Evolutionary conservation across 108 stramenopile genomes (phyloP).

Genomic region (Skeletonema costatum): DNA sequence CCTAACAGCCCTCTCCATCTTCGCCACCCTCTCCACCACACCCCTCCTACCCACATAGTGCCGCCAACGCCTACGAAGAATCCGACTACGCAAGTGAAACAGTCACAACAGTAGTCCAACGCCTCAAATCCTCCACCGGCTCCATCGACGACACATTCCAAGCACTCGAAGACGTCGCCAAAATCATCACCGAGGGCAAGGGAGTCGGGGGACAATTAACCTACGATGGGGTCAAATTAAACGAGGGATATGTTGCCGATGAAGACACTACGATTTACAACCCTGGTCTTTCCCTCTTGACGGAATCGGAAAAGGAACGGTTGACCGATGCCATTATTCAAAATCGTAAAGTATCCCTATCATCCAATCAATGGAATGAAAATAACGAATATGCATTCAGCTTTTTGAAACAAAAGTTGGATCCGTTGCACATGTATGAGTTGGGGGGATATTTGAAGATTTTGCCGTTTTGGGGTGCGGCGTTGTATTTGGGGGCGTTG

Average conservation of each 20-base stretch:
- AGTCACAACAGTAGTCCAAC: constrained; percentile 52
- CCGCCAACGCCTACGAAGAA: constrained; percentile 53
- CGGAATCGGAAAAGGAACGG: constrained; percentile 76
- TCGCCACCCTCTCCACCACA: not conserved
- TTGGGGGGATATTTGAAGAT: constrained; percentile 68
- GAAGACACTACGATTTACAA: constrained; percentile 90
- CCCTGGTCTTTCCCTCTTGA: constrained; percentile 76
- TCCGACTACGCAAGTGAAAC: constrained; percentile 72
- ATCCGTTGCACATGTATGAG: constrained; percentile 80
- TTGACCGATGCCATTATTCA: constrained; percentile 63
- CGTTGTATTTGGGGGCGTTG: constrained; percentile 73
- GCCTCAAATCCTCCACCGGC: constrained; percentile 49
- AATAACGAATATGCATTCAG: constrained; percentile 70
- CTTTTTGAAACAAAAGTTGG: constrained; percentile 65
- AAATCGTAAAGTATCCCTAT: constrained; percentile 54
- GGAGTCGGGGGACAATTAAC: constrained; percentile 82
- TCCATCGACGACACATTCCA: constrained; percentile 59
- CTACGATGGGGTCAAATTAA: constrained; percentile 75
- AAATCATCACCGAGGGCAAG: constrained; percentile 85
- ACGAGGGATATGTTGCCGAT: constrained; percentile 76
- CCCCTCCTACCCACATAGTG: not conserved
- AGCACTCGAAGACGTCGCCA: constrained; percentile 69
- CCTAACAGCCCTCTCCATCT: constrained; percentile 5
- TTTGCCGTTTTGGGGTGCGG: constrained; percentile 71
- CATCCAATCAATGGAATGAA: constrained; percentile 59